phyloP scores from a whole-genome alignment of 179 eudicot genomes.

The Drosera spatulata region DNA sequence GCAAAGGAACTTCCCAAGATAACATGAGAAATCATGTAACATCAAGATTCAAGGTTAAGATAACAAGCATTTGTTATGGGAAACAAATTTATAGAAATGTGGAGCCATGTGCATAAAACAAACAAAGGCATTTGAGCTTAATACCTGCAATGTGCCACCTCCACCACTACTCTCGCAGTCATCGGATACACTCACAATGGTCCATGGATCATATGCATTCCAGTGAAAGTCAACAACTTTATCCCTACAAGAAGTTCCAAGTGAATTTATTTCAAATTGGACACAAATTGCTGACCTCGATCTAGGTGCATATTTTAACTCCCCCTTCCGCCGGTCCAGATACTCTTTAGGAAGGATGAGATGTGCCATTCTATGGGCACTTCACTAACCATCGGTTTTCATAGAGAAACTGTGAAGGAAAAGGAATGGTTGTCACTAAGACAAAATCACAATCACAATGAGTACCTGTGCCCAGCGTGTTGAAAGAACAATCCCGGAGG shows the following conservation, averaged over 20 bases:
- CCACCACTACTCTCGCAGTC: slow-evolving; percentile 80
- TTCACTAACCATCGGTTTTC: no score
- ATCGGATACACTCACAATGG: slow-evolving; percentile 83
- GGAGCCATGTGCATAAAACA: neutral
- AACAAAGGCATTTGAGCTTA: neutral
- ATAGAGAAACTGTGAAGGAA: neutral
- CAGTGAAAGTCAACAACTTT: slow-evolving; percentile 18
- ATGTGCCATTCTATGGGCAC: no score
- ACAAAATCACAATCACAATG: neutral
- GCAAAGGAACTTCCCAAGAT: no score
- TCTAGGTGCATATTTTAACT: no score
- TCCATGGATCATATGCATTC: slow-evolving; percentile 87
- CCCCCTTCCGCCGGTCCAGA: no score
- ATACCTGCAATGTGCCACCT: slow-evolving; percentile 91
- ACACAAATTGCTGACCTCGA: no score
- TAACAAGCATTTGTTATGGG: no score
- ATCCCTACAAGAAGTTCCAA: slow-evolving; percentile 33
- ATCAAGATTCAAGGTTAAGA: no score
- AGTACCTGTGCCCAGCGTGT: slow-evolving; percentile 94
- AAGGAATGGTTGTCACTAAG: neutral
- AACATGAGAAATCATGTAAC: no score
- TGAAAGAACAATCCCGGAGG: slow-evolving; percentile 80
- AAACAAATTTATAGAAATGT: no score
- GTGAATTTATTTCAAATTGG: no score
- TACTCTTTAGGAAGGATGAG: no score